Base-by-base conservation (phyloP, 2,329 filamentous ascomycete species). In the Camillea tinctor region DNA sequence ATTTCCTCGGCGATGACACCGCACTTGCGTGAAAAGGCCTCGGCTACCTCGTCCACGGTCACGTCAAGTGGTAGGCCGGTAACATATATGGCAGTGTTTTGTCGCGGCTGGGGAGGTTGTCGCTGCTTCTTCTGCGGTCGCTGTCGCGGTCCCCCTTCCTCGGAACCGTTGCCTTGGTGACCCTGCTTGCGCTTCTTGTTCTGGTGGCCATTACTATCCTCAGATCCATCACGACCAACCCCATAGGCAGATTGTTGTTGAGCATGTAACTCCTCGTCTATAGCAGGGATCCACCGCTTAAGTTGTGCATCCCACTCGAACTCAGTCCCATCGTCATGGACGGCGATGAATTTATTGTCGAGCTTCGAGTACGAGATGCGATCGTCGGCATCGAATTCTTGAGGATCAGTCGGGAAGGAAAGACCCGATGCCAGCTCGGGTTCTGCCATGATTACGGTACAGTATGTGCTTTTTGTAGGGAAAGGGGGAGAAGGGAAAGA, bases 1-100 rank as follows among this genome's bases (percentile, higher is more conserved):
- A 97, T 93, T 76, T 96, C 91, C 76, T 98, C 93, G 54, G 94
- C 92, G 65, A 99, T 93, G 66, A 98, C 90, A 61, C 93, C 93
- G 71, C 86, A 96, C 74, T 92, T 94, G 64, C 84, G 80, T 54
- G 88, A 92, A 79, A 99, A 99, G 24, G 91, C 81, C 22, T 92
- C 85, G 66, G 90, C 84, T 17, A 99, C 87, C 77, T 99, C 95
- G 26, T 90, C 86, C 50, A 89, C 80, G 0, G 89, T 91, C 50
- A 87, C 89, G 73, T 98, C 92, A 48, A 81, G 76, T 0, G 95
- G 96, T 3, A 99, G 84, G 13, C 91, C 92, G 4, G 93, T 96
- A 53, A 97, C 90, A 78, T 94, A 99, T 65, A 99, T 85, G 50
- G 94, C 94, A 5, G 91, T 96, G 74, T 97, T 98, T 68, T 93